Percentiles rank a stretch among this genome's conserved stretches.
Evolutionary conservation across 805 yeast species (phyloP).

Genomic region (Wickerhamiella hasegawae): DNA sequence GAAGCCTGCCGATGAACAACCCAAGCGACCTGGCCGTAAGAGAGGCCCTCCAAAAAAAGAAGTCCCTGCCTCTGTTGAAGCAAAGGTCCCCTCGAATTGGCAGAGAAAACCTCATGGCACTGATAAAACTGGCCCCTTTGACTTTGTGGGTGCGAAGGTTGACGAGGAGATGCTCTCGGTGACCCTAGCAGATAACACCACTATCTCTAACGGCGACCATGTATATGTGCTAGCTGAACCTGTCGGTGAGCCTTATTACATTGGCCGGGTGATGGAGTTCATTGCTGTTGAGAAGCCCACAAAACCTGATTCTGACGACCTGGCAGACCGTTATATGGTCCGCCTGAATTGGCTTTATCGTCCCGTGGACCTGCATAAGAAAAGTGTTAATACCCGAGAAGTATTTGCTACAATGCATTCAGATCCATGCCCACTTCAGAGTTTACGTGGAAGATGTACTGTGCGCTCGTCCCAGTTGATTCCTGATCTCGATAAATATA

Average conservation of each 20-base stretch:
- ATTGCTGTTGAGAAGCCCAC: slow-evolving; percentile 13
- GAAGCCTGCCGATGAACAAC: too few relatives aligned
- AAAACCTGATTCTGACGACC: slow-evolving; percentile 19
- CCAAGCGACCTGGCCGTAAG: too few relatives aligned
- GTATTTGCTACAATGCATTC: slow-evolving; percentile 75
- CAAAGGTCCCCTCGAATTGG: slow-evolving; percentile 16
- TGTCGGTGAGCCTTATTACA: slow-evolving; percentile 84
- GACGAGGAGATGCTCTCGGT: slow-evolving; percentile 18
- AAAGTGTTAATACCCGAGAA: slow-evolving; percentile 53
- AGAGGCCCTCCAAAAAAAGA: too few relatives aligned
- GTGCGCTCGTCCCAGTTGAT: slow-evolving; percentile 59
- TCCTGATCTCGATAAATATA: slow-evolving; percentile 37
- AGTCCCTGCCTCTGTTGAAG: not conserved
- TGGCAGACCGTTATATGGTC: slow-evolving; percentile 39
- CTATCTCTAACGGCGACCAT: slow-evolving; percentile 30
- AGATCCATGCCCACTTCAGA: slow-evolving; percentile 60
- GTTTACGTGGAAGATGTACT: slow-evolving; percentile 58
- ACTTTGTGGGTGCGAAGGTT: slow-evolving; percentile 26
- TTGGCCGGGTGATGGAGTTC: slow-evolving; percentile 73
- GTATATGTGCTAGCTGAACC: slow-evolving; percentile 83
- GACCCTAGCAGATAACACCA: slow-evolving; percentile 15
- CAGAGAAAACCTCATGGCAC: slow-evolving; percentile 17
- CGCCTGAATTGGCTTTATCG: slow-evolving; percentile 86
- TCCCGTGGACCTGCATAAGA: slow-evolving; percentile 65
- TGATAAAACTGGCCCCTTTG: slow-evolving; percentile 17